Evolutionary conservation across 75 land plant genomes (phyloP), one percentile per base, ranked within the genome.

Genomic region (Isoetes taiwanensis): DNA sequence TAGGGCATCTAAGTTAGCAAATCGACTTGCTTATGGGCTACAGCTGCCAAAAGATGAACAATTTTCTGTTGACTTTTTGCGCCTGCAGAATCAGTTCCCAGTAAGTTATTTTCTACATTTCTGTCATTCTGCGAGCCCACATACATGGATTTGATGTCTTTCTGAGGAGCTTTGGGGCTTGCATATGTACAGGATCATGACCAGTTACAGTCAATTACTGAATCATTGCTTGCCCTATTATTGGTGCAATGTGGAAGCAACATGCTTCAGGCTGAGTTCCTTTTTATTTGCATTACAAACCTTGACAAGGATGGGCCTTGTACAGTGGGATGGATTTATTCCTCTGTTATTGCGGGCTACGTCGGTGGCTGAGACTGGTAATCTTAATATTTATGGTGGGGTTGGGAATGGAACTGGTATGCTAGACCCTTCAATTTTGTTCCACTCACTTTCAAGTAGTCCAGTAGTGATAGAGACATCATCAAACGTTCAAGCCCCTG

Each of bases 311-410:
- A 57, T 84, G 29, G 80, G 69, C 19, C 76, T 72, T 35, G 64
- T 94, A 40, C 89, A 82, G 38, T 94, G 96, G 99, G 99, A 94
- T 59, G 71, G 83, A 37, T 82, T 94, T 59, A 63, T 94, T 34
- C 77, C 78, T 17, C 70, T 80, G 25, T 78, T 94, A 57, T 82
- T 94, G 41, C 67, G 76, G 52, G 61, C 80, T 27, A 71, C 83
- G 6, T 52, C 74, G 26, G 69, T 76, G 58, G 83, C 76, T 59
- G 76, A 72, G 31, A 56, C 30, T 30, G 52, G 12, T 52, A 48
- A 26, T 20, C 34, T 61, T 41, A 54, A 41, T 59, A 28, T 37
- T 52, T 32, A 23, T 58, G 50, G 31, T 52, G 24, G 25, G 42
- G 33, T 29, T 65, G 50, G 42, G 32, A 32, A 57, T 20, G 30